phyloP scores from a whole-genome alignment of 805 yeast species.

The Danielozyma ontarioensis region DNA sequence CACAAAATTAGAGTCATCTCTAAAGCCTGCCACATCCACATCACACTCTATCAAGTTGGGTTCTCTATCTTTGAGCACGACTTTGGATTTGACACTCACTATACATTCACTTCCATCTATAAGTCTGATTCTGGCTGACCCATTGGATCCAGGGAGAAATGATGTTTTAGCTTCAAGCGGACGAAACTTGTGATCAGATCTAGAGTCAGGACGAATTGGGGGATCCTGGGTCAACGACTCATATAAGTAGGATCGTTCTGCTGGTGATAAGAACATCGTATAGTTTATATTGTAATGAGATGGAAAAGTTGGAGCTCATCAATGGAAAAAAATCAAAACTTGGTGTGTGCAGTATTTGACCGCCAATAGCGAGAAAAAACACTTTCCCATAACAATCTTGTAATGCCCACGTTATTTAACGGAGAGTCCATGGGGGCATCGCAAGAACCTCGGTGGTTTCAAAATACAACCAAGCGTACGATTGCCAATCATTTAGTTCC shows the following conservation, averaged over 20 bases:
- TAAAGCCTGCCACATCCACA: constrained; percentile 71
- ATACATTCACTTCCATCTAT: constrained; percentile 93
- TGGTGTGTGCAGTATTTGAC: too few species aligned
- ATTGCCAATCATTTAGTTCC: constrained; percentile 40
- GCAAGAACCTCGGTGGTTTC: constrained; percentile 33
- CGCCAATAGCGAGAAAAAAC: too few species aligned
- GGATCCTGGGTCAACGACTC: constrained; percentile 62
- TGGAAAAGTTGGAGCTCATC: too few species aligned
- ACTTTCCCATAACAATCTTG: constrained; percentile 64
- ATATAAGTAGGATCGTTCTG: constrained; percentile 71
- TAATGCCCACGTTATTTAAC: background rate
- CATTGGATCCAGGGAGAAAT: constrained; percentile 83
- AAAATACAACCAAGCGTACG: constrained; percentile 26
- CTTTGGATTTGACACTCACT: constrained; percentile 84
- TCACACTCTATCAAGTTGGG: constrained; percentile 63
- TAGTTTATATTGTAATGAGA: too few species aligned
- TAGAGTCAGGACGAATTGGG: constrained; percentile 80
- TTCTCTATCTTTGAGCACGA: constrained; percentile 42
- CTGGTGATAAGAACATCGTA: constrained; percentile 62
- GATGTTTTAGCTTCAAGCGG: constrained; percentile 81
- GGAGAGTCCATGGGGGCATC: constrained; percentile 1
- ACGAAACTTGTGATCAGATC: constrained; percentile 68
- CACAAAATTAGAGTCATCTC: constrained; percentile 74
- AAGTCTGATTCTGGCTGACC: constrained; percentile 81
- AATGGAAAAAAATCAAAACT: too few species aligned